These are phyloP conservation scores for Symbiotaphrina buchneri DNA, from an alignment of 495 filamentous ascomycete species.

Conservation along the genomic window DNA sequence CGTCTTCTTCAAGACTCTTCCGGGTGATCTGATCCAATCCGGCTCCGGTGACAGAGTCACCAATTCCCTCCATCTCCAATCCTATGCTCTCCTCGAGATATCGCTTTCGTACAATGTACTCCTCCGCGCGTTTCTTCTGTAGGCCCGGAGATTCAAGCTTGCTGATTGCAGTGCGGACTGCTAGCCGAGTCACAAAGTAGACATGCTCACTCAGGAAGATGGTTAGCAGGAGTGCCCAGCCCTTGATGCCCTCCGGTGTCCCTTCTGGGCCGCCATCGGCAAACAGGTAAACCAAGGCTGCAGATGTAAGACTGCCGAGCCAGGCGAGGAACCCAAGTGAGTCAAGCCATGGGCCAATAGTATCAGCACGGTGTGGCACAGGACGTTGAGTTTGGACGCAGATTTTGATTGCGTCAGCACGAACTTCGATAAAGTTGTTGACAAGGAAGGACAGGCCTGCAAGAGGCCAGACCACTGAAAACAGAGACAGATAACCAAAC, in stretches of 20 bases:
- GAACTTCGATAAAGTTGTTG: conserved; percentile 93
- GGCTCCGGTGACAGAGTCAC: conserved; percentile 2
- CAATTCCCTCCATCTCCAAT: conserved; percentile 12
- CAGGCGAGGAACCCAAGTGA: conserved; percentile 73
- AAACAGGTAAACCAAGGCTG: conserved; percentile 78
- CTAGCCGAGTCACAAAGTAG: conserved; percentile 51
- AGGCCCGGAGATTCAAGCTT: conserved; percentile 71
- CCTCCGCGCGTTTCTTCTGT: conserved; percentile 55
- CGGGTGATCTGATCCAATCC: conserved; percentile 15
- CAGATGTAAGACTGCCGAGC: conserved; percentile 69
- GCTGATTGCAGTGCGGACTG: conserved; percentile 41
- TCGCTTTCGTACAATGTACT: conserved; percentile 49
- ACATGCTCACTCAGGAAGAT: conserved; percentile 77
- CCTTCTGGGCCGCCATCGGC: conserved; percentile 36
- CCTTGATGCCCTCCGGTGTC: conserved; percentile 40
- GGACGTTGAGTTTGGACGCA: conserved; percentile 75
- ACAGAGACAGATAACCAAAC: conserved; percentile 74
- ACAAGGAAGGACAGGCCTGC: conserved; percentile 72
- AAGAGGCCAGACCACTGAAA: conserved; percentile 83
- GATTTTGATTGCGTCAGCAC: conserved; percentile 88
- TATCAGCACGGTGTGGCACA: conserved; percentile 68
- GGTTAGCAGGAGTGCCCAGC: conserved; percentile 64
- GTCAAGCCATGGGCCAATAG: conserved; percentile 87
- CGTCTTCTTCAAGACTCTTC: conserved; percentile 40
- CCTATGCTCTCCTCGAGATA: conserved; percentile 40